Base-by-base conservation (phyloP, 768 basidiomycete genomes). In the Thelephora aurantiotincta region DNA sequence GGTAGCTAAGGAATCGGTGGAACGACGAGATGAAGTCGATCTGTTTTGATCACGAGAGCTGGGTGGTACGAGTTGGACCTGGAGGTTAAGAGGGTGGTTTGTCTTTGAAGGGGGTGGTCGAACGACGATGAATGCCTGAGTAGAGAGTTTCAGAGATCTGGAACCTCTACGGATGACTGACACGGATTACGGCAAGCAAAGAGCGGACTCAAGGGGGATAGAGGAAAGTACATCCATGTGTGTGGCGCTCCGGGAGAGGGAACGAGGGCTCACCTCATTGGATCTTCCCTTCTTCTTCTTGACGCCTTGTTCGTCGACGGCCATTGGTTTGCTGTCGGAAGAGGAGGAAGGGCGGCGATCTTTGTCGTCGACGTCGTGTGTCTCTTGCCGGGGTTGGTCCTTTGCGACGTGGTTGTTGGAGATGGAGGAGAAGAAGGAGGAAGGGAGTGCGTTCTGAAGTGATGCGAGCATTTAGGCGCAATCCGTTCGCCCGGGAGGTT, bases 31-130 rank as follows among this genome's bases (percentile, higher is more conserved):
- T 9, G 63, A 60, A 4, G 63, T 56, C 20, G 60, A 60, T 6
- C 57, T 50, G 36, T 55, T 47, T 14, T 63, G 64, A 14, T 68
- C 66, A 51, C 67, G 76, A 46, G 65, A 65, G 53, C 65, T 72
- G 36, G 80, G 82, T 5, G 87, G 86, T 1, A 94, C 82, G 36
- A 96, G 80, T 61, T 96, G 92, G 11, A 96, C 80, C 56, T 96
- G 92, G 0, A 94, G 71, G 60, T 93, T 92, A 38, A 93, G 69
- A 0, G 90, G 84, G 53, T 93, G 88, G 52, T 84, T 85, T n/a
- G 76, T 71, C 55, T 80, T 78, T 5, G 85, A 77, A 0, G 89
- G 88, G 2, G 90, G 90, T 4, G 92, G 92, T 44, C 87, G 78
- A 48, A 94, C 92, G 58, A 94, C 79, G 49, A 93, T 86, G 66